Conservation (phyloP, 495 filamentous ascomycete genomes). For the Annulohypoxylon nitens region DNA sequence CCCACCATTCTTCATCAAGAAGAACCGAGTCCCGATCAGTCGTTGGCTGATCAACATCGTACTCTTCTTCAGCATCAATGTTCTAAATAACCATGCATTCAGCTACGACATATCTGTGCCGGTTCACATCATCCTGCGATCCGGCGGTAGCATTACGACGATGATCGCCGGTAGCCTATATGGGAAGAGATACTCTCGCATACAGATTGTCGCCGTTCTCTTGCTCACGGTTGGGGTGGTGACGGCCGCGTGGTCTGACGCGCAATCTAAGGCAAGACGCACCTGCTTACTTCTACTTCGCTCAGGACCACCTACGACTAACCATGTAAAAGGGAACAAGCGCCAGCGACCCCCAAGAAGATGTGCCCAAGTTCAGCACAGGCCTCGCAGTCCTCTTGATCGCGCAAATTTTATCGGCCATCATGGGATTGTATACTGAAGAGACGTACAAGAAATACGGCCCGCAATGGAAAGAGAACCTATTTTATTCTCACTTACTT, state of each 20-base stretch:
- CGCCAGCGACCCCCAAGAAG: conserved; percentile 48
- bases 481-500: conserved; percentile 91
- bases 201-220: conserved; percentile 82
- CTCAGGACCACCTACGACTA: conserved; percentile 5
- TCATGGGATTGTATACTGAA: conserved; percentile 96
- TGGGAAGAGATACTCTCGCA: conserved; percentile 82
- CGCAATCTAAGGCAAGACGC: conserved; percentile 77
- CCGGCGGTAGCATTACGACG: conserved; percentile 93
- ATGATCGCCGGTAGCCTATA: conserved; percentile 88
- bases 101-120: conserved; percentile 97
- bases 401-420: conserved; percentile 89
- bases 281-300: conserved; percentile 16
- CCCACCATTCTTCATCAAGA: conserved; percentile 76
- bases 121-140: conserved; percentile 95
- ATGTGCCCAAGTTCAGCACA: conserved; percentile 68
- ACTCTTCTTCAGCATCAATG: conserved; percentile 90
- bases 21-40: conserved; percentile 82
- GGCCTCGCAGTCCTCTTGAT: conserved; percentile 88
- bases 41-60: conserved; percentile 91
- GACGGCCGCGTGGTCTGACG: conserved; percentile 88
- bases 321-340: conserved; percentile 49
- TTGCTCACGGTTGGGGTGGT: conserved; percentile 89
- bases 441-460: conserved; percentile 87
- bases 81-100: conserved; percentile 98
- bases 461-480: conserved; percentile 92